Evolutionary conservation across 306 rosid genomes (phyloP), one percentile per base, ranked within the genome.

Genomic region (Rosa rugosa): DNA sequence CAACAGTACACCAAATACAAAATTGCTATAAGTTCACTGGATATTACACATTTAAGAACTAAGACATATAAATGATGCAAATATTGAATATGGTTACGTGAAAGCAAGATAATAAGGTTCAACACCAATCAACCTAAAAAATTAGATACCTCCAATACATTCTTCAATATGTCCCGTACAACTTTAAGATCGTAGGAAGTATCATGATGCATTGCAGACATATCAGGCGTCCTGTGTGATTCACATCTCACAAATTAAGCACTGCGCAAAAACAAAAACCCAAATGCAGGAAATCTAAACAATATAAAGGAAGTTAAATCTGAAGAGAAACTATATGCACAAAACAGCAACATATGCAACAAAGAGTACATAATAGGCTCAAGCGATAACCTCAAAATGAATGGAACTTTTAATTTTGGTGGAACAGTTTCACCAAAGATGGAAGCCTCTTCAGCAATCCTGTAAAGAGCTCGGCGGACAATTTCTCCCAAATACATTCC

Each of bases 401-500:
- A 96, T 67, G 93, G 93, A 83, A 84, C 79, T 77, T 75, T 85
- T 79, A 96, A 81, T 83, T 93, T 96, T 40, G 91, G 90, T 45
- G 98, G 98, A 81, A 93, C 90, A 49, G 77, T 84, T 65, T 93
- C 97, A 34, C 97, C 98, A 72, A 96, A 96, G 59, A 96, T 83
- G 12, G 78, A 89, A 78, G 93, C 94, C 80, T 93, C 93, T 83
- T 93, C 99, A 62, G 98, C 98, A 86, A 96, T 74, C 85, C 81
- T 96, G 76, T 84, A 67, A 66, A 93, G 81, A 66, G 85, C 96
- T 83, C 93, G 88, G 76, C 99, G 89, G 50, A 91, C 93, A 59
- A 96, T 87, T 46, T 96, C 99, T 42, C 99, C 97, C 94, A 96
- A 93, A 84, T 96, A 96, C 99, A 96, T 96, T 40, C 99, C 99